Evolutionary conservation across 345 rosid species (phyloP), one percentile per base, ranked within the genome.

Genomic region (Populus nigra): DNA sequence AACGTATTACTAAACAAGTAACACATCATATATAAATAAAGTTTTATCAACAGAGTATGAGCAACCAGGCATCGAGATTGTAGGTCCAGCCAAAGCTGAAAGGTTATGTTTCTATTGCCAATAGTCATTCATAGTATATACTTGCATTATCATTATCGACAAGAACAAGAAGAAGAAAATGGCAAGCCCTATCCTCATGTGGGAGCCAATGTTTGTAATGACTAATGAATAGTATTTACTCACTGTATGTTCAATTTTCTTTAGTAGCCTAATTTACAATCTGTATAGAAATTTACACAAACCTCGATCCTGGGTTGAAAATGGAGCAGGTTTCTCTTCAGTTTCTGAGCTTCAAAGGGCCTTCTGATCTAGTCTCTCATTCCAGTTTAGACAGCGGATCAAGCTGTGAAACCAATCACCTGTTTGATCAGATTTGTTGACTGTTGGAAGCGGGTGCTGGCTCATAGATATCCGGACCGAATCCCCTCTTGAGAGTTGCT

Each of bases 361-460:
- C 85, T 90, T 93, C 78, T 96, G 98, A 86, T 93, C 98, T 18
- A 90, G 87, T 70, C 99, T 92, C 77, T 96, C 99, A 39, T 96
- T 96, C 99, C 97, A 96, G 86, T 96, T 96, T 68, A 96, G 86
- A 88, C 99, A 96, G 53, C 97, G 93, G 81, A 96, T 87, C 86
- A 96, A 83, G 92, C 98, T 93, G 79, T 82, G 92, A 84, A 93
- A 93, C 99, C 98, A 96, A 76, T 96, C 98, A 41, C 98, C 97
- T 2, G 98, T 96, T 84, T 96, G 98, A 79, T 93, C 98, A 20
- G 85, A 84, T 83, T 96, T 96, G 89, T 93, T 96, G 83, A 96
- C 97, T 0, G 98, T 96, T 17, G 98, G 97, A 74, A 96, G 91
- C 1, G 99, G 99, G 79, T 93, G 98, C 87, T 93, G 81, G 89